Evolutionary conservation across 2,329 filamentous ascomycete species (phyloP), one percentile per base, ranked within the genome.

Genomic region (Hysterium pulicare): DNA sequence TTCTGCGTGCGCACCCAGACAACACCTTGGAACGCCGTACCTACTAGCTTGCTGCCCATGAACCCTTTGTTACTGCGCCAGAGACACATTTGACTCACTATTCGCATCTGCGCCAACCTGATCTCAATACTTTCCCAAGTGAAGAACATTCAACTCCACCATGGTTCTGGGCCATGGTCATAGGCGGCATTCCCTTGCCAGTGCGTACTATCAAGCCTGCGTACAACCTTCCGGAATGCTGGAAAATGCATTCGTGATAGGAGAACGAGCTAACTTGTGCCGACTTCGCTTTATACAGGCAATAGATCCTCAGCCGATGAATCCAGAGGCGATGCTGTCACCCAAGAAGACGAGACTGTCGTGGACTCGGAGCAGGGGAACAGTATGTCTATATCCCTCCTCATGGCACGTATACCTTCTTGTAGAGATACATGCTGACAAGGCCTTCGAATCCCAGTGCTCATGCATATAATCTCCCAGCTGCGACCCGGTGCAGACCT

Each of bases 391-490:
- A 21, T 21, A 35, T 33, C 6, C 17, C 17, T 28, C 9, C 34
- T 7, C 4, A 19, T 23, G 11, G 28, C 22, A 16, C 17, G n/a
- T 23, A 13, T 51, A 36, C 49, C 37, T 38, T 13, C 17, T 33
- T n/a, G 21, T 33, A 41, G 33, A 33, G 28, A 45, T 44, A 33
- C 39, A 32, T 20, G 22, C 23, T 41, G 19, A n/a, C 11, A 33
- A 35, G 13, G 22, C 15, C 28, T 39, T 15, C 8, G 21, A 36
- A 15, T 15, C 41, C 23, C 62, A 95, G 93, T 98, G 61, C 85
- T 98, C 55, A 87, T 84, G 46, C 91, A 97, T 71, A 95, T 98
- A 70, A 97, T 98, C 63, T 95, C 90, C 40, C 93, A 98, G 72
- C 78, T 98, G 49, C 86, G 93, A 49, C 93, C 93, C 10, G 93